A percentile compares a stretch with the other conserved stretches of the same genome.
phyloP scores from a whole-genome alignment of 2,329 filamentous ascomycete species.

The Alternaria solani region DNA sequence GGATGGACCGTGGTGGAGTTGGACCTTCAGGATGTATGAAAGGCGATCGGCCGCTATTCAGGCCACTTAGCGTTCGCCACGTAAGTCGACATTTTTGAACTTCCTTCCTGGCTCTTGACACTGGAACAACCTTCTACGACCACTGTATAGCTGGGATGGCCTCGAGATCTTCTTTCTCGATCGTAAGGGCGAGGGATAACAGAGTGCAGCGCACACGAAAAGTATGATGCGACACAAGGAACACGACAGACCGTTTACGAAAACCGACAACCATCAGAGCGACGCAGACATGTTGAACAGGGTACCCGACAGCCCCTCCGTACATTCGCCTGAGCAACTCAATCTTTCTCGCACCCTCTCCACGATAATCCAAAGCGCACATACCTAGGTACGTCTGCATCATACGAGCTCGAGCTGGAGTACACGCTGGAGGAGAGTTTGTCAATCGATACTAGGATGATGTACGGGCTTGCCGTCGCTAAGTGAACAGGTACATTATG shows the following conservation, averaged over 20 bases:
- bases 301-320: background rate
- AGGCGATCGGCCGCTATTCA: conserved; percentile 48
- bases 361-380: background rate
- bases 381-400: background rate
- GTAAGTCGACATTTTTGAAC: conserved; percentile 41
- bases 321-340: background rate
- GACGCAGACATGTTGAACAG: background rate
- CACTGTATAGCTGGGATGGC: conserved; percentile 15
- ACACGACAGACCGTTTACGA: conserved; percentile 28
- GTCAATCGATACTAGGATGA: background rate
- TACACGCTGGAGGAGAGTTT: background rate
- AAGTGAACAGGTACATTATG: background rate
- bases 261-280: background rate
- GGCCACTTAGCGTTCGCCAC: conserved; percentile 55
- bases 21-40: conserved; percentile 18
- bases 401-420: background rate
- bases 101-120: conserved; percentile 27
- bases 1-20: conserved; percentile 9
- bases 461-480: background rate
- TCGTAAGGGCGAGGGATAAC: conserved; percentile 16
- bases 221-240: conserved; percentile 28
- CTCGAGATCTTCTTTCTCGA: conserved; percentile 8
- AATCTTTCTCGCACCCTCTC: background rate
- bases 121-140: conserved; percentile 28
- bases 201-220: conserved; percentile 28